A percentile compares a stretch with the other conserved stretches of the same genome.
Conservation (phyloP, 2,329 filamentous ascomycete genomes). For the Bipolaris bicolor region DNA sequence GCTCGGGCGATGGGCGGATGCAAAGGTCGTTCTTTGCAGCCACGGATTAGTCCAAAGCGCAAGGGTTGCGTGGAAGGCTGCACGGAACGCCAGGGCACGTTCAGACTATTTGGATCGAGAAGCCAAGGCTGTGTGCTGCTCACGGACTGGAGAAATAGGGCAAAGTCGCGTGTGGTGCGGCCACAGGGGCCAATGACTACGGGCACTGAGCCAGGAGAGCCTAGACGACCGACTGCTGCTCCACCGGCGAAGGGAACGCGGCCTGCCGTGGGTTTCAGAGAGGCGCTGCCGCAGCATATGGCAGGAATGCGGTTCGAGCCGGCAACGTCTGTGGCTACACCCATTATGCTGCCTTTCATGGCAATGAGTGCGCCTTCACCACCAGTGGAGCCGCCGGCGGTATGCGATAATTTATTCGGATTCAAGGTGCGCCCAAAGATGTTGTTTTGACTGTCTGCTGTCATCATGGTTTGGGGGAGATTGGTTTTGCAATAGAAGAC, state of each 20-base stretch:
- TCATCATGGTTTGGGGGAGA: constrained; percentile 57
- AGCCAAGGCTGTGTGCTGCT: constrained; percentile 52
- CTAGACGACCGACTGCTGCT: constrained; percentile 38
- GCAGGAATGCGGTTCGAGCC: constrained; percentile 79
- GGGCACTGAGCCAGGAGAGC: constrained; percentile 39
- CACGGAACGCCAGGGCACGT: constrained; percentile 55
- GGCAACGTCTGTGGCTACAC: constrained; percentile 68
- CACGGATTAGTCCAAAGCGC: constrained; percentile 57
- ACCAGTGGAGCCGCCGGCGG: constrained; percentile 69
- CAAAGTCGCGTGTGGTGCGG: constrained; percentile 50
- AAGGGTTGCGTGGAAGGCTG: constrained; percentile 36
- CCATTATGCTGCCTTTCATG: constrained; percentile 64
- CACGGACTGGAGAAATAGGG: constrained; percentile 52
- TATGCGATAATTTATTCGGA: constrained; percentile 65
- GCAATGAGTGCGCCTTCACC: constrained; percentile 68
- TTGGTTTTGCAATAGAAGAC: constrained; percentile 62
- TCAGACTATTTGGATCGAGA: constrained; percentile 52
- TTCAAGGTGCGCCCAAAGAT: constrained; percentile 68
- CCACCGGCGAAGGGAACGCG: constrained; percentile 55
- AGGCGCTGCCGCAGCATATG: constrained; percentile 66
- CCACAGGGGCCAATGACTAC: constrained; percentile 55
- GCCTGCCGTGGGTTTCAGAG: constrained; percentile 60
- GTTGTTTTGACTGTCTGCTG: constrained; percentile 64
- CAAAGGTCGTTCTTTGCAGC: constrained; percentile 56
- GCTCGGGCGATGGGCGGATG: constrained; percentile 59